Base-by-base conservation (phyloP, 23 red algal species). In the Gracilaria domingensis region DNA sequence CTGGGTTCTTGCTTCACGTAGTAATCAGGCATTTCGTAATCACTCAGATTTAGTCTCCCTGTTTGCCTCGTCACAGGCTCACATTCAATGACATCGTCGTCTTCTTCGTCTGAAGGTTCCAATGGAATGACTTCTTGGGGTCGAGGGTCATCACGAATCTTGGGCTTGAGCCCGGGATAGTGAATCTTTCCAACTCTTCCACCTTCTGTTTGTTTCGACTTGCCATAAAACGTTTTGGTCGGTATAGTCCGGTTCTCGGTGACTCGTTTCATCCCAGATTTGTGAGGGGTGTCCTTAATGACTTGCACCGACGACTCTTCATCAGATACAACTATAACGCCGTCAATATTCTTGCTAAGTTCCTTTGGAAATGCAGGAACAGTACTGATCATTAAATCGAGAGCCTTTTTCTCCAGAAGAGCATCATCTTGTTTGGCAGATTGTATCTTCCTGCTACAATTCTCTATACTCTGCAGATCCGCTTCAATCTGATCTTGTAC, bases 101-200 rank as follows among this genome's bases (percentile, higher is more conserved):
- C 38, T 30, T 77, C 72, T 29, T 77, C 72, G 26, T 50, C 42
- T 73, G 67, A 73, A 50, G 16, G 40, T 77, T 77, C 72, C 72
- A 77, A 50, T 0, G 20, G 40, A 37, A 77, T 51, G 21, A 77
- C 39, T 29, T 77, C 72, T 50, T 25, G 21, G 2, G 23, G 23
- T 14, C 0, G n/a, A 50, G 8, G 8, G 25, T 51, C 23, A 26
- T 51, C 40, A 0, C 32, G 40, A 9, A 14, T 7, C 20, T 77
- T 25, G 23, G 40, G 23, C 9, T 77, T 77, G 9, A 77, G 45
- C 1, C 21, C 72, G 8, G 72, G 72, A 49, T 51, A 16, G 72
- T 77, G 39, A 20, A 49, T 45, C 9, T 28, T 50, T 12, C 72
- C 72, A 20, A 26, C 72, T 30, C 0, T 51, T 13, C 30, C 30